phyloP scores from a whole-genome alignment of 1,284 basidiomycete species.

The Somion occarium region DNA sequence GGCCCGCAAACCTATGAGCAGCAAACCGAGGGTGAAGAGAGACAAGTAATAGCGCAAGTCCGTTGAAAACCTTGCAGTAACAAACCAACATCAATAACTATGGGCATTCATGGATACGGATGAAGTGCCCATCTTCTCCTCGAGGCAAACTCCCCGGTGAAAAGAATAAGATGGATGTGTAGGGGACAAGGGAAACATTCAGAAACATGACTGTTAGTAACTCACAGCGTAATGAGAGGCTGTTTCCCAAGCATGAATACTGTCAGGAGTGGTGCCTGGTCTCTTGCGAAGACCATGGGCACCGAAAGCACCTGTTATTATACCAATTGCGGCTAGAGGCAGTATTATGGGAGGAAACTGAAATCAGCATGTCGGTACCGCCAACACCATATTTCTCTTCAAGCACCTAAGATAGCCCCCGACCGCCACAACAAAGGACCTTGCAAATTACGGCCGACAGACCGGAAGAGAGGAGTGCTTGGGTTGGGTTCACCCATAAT shows the following conservation, averaged over 20 bases:
- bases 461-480: conserved; percentile 24
- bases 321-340: conserved; percentile 47
- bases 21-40: conserved; percentile 71
- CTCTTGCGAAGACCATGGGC: conserved; percentile 54
- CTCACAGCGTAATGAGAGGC: conserved; percentile 63
- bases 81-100: background rate
- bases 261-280: conserved; percentile 45
- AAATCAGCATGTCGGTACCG: conserved; percentile 3
- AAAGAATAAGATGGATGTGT: conserved; percentile 1
- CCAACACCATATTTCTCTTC: background rate
- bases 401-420: conserved; percentile 25
- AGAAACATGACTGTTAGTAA: too few relatives aligned
- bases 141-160: background rate
- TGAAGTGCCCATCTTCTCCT: background rate
- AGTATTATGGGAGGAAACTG: background rate
- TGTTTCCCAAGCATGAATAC: conserved; percentile 55
- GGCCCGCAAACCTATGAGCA: conserved; percentile 62
- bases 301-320: conserved; percentile 67
- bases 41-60: conserved; percentile 66
- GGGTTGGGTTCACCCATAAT: conserved; percentile 19
- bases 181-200: background rate
- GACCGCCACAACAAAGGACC: conserved; percentile 24
- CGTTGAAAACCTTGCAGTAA: conserved; percentile 64
- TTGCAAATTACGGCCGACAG: conserved; percentile 11
- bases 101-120: background rate